Percentiles rank a stretch among this genome's conserved stretches.
phyloP scores from a whole-genome alignment of 176 grass and related monocot species.

The Microstegium vimineum region DNA sequence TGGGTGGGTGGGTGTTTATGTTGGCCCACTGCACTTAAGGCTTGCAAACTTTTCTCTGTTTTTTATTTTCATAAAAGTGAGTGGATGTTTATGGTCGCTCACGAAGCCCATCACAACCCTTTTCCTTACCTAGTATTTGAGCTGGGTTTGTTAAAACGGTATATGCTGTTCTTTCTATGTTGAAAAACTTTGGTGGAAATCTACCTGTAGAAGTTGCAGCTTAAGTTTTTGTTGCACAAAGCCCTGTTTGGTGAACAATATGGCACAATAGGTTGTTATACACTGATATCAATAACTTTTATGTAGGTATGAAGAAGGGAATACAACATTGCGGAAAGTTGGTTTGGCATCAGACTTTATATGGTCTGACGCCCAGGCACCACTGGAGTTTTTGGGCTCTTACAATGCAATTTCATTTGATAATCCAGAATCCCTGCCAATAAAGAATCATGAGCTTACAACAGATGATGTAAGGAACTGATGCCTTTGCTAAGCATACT shows the following conservation, averaged over 20 bases:
- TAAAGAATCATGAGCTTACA: conserved; percentile 89
- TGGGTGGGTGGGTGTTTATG: not conserved
- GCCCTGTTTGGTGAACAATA: not conserved
- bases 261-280: not conserved
- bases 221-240: not conserved
- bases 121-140: not conserved
- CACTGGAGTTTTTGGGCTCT: conserved; percentile 87
- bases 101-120: not conserved
- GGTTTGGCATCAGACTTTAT: conserved; percentile 80
- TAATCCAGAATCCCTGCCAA: conserved; percentile 56
- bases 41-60: not conserved
- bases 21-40: not conserved
- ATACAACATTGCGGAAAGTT: conserved; percentile 68
- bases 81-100: not conserved
- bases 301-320: conserved; percentile 88
- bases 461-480: conserved; percentile 65
- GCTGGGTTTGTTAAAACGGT: not conserved
- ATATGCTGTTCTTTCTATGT: not conserved
- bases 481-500: conserved; percentile 9
- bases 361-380: conserved; percentile 63
- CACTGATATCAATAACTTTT: not conserved
- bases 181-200: not conserved
- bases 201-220: not conserved
- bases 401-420: conserved; percentile 84
- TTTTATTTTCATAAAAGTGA: not conserved